Conservation (phyloP, 2,329 filamentous ascomycete genomes). For the Lecanicillium sp. region DNA sequence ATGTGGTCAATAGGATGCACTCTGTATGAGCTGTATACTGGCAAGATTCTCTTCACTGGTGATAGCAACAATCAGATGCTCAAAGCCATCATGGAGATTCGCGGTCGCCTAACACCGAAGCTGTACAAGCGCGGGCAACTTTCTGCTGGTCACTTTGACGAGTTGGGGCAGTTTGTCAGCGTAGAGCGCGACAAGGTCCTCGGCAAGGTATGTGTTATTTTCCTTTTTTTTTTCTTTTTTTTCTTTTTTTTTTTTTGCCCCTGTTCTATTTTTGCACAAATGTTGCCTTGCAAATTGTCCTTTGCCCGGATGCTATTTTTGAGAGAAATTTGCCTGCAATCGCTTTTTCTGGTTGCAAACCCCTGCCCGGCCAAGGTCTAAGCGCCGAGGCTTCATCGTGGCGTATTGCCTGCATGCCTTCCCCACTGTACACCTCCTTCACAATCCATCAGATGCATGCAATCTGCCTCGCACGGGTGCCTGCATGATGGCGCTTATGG, state of each 20-base stretch:
- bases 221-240: slow-evolving; percentile 12
- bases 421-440: too few relatives aligned
- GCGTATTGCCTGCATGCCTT: too few relatives aligned
- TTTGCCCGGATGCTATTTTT: slow-evolving; percentile 5
- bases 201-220: slow-evolving; percentile 55
- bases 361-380: not conserved
- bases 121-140: slow-evolving; percentile 77
- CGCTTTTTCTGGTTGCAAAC: not conserved
- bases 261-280: slow-evolving; percentile 7
- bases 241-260: slow-evolving; percentile 12
- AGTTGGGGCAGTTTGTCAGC: slow-evolving; percentile 74
- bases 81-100: slow-evolving; percentile 89
- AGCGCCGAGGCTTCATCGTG: slow-evolving; percentile 7
- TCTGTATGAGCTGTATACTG: slow-evolving; percentile 92
- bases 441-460: too few relatives aligned
- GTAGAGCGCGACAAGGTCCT: slow-evolving; percentile 82
- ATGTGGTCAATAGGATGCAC: slow-evolving; percentile 98
- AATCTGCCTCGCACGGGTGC: too few relatives aligned
- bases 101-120: slow-evolving; percentile 86
- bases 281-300: too few relatives aligned
- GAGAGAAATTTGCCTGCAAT: slow-evolving; percentile 5
- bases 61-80: slow-evolving; percentile 98
- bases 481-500: slow-evolving; percentile 6
- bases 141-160: slow-evolving; percentile 73
- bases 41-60: slow-evolving; percentile 93